Conservation (phyloP, 306 rosid species). For the Oxytropis ochrocephala region DNA sequence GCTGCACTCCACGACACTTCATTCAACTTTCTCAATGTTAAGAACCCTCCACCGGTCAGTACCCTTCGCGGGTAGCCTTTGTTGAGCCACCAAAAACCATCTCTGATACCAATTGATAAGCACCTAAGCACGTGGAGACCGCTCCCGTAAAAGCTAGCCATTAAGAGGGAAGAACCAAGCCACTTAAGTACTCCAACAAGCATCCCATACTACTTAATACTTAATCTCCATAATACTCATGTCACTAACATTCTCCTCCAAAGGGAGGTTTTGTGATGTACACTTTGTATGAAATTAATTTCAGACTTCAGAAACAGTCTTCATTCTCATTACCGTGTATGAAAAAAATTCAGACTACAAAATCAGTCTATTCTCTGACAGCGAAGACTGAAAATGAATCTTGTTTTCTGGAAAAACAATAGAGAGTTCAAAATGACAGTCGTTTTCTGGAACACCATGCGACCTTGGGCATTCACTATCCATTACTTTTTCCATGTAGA, state of each 20-base stretch:
- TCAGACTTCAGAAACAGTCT: not conserved
- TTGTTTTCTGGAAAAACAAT: not conserved
- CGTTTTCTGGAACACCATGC: conserved; percentile 3
- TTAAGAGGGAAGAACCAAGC: no score
- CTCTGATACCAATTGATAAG: no score
- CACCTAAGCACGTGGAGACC: no score
- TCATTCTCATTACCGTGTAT: not conserved
- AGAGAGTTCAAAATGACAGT: not conserved
- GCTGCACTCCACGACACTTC: no score
- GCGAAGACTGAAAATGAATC: conserved; percentile 2
- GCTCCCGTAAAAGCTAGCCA: no score
- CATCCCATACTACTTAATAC: no score
- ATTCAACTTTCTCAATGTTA: no score
- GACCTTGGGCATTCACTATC: conserved; percentile 1
- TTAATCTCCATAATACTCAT: no score
- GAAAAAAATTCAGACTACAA: not conserved
- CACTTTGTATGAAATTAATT: not conserved
- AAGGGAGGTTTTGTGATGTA: not conserved
- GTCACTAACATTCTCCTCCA: not conserved
- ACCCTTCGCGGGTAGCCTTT: no score
- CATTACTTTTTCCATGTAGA: not conserved
- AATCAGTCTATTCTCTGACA: not conserved
- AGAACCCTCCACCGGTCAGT: no score
- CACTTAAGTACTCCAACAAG: no score
- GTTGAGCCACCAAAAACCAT: no score